A percentile compares a stretch with the other conserved stretches of the same genome.
Evolutionary conservation across 2,329 filamentous ascomycete species (phyloP).

Genomic region (Trichoderma afroharzianum): DNA sequence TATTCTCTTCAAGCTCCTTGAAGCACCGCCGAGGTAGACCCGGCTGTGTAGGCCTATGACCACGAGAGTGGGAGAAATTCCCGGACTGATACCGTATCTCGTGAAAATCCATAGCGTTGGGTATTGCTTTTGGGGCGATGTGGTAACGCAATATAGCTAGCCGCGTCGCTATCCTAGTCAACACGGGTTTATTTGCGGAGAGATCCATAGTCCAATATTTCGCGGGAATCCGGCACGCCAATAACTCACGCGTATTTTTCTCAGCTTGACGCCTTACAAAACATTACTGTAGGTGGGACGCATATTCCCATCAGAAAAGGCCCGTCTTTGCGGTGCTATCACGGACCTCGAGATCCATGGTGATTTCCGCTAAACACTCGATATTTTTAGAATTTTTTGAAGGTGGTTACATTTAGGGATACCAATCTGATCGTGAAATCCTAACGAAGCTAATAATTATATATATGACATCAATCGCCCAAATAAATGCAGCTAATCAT

Average conservation of each 20-base stretch:
- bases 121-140: neutral
- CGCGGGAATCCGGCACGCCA: neutral
- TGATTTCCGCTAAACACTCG: neutral
- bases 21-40: constrained; percentile 2
- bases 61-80: neutral
- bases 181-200: neutral
- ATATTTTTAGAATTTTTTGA: neutral
- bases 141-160: neutral
- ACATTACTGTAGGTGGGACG: neutral
- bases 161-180: neutral
- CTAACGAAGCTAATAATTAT: neutral
- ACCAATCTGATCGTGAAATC: neutral
- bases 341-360: neutral
- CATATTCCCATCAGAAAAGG: neutral
- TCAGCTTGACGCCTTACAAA: neutral
- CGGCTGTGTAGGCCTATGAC: neutral
- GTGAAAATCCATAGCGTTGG: neutral
- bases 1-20: neutral
- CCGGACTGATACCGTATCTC: neutral
- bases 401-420: neutral
- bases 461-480: neutral
- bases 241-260: neutral
- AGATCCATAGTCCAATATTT: neutral
- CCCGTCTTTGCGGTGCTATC: neutral
- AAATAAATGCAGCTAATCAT: neutral